Base-by-base conservation (phyloP, 176 grass and related monocot species). In the Eragrostis curvula region DNA sequence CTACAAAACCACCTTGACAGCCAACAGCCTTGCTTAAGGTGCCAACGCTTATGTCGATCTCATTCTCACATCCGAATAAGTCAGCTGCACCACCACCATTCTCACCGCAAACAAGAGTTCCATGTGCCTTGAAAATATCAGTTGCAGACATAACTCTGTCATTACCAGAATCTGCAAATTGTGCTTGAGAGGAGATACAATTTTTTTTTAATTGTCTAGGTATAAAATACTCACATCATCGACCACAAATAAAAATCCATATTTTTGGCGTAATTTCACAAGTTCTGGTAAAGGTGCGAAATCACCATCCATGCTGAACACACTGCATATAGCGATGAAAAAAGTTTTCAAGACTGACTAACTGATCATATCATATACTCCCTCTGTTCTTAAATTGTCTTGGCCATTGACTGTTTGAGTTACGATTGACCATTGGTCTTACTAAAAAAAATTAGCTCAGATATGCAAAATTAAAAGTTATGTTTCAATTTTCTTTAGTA, bases 271-370 rank as follows among this genome's bases (percentile, higher is more conserved):
- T 67, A 97, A 76, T 39, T 85, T 47, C 53, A 87, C 95, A 87
- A 97, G 88, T 63, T 97, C 16, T 74, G 50, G 45, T 25, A 97
- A 83, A 42, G 92, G 95, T 78, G 90, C 92, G 76, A 97, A 92
- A 84, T 97, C 95, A 85, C 95, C 95, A 87, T 92, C 92, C 95
- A 97, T 92, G 75, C 92, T 92, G 77, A 97, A 97, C 41, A 97
- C 71, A 65, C 95, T 97, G 86, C 83, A 91, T 40, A 65, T 60
- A 85, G 47, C n/a, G 79, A 85, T 68, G 12, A 39, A 55, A 83
- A 83, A 52, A 9, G 32, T 63, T 79, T 24, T 56, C 17, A 86
- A 61, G 14, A 20, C 46, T n/a, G n/a, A n/a, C n/a, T 5, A 46
- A 36, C 51, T n/a, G n/a, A n/a, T n/a, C n/a, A n/a, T n/a, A n/a